These are phyloP conservation scores for Geotrichum europaeum DNA, from an alignment of 1,139 yeast genomes.

Conservation along the genomic window DNA sequence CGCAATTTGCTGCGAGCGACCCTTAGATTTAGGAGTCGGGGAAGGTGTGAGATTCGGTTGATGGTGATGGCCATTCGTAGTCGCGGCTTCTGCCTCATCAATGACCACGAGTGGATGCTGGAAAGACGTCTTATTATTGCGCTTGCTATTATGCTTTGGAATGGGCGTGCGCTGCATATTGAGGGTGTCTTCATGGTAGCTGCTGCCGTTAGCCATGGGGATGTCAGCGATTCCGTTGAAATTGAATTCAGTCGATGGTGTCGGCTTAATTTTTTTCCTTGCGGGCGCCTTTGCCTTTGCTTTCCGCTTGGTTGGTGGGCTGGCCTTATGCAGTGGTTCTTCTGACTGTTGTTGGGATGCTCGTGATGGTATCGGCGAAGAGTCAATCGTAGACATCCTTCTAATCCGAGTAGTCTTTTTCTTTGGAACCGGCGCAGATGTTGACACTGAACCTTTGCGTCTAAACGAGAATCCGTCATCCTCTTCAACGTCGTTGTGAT, in stretches of 20 bases:
- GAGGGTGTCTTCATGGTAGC: slow-evolving; percentile 17
- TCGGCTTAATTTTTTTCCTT: background rate
- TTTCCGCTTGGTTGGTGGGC: background rate
- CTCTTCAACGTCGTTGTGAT: slow-evolving; percentile 15
- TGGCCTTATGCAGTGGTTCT: background rate
- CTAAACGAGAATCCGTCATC: slow-evolving; percentile 24
- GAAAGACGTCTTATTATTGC: slow-evolving; percentile 2
- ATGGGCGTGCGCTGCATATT: slow-evolving; percentile 22
- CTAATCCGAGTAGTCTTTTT: background rate
- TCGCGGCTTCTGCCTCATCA: background rate
- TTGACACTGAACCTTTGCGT: slow-evolving; percentile 1
- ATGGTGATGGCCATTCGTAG: slow-evolving; percentile 5
- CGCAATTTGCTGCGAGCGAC: slow-evolving; percentile 25
- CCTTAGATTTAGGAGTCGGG: slow-evolving; percentile 12
- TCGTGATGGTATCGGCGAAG: background rate
- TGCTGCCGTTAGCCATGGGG: slow-evolving; percentile 3
- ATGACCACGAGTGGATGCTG: slow-evolving; percentile 2
- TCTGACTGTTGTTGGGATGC: background rate
- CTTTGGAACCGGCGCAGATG: background rate
- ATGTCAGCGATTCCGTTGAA: slow-evolving; percentile 5
- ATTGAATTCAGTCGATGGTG: background rate
- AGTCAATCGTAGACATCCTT: slow-evolving; percentile 2
- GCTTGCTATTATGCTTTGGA: slow-evolving; percentile 14
- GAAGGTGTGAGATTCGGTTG: slow-evolving; percentile 11
- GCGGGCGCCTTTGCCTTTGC: background rate